These are phyloP conservation scores for Francoa sonchifolia DNA, from an alignment of 441 rosid genomes.

Conservation along the genomic window DNA sequence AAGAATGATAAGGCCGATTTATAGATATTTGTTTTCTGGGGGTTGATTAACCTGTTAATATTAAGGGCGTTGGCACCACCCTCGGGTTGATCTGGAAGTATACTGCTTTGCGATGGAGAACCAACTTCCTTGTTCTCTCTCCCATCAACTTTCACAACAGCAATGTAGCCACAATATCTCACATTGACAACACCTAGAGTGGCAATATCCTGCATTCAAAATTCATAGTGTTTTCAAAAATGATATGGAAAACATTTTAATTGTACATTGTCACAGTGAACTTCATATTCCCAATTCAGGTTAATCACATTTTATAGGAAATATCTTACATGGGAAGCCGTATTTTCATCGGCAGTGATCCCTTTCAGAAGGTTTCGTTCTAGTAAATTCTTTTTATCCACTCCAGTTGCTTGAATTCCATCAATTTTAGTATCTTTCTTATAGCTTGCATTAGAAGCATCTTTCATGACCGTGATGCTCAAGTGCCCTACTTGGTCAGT, in stretches of 20 bases:
- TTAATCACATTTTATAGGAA: slow-evolving; percentile 8
- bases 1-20: too few relatives aligned
- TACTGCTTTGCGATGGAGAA: slow-evolving; percentile 30
- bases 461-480: slow-evolving; percentile 41
- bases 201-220: slow-evolving; percentile 62
- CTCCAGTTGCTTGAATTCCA: slow-evolving; percentile 45
- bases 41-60: slow-evolving; percentile 44
- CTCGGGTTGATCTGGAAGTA: slow-evolving; percentile 46
- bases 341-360: slow-evolving; percentile 79
- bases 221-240: too few relatives aligned
- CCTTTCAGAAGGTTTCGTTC: slow-evolving; percentile 66
- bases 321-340: slow-evolving; percentile 64
- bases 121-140: slow-evolving; percentile 28
- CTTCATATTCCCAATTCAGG: background rate
- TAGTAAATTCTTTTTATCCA: slow-evolving; percentile 42
- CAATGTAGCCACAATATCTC: slow-evolving; percentile 59
- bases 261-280: too few relatives aligned
- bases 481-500: slow-evolving; percentile 43
- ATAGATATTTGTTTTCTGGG: background rate
- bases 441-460: slow-evolving; percentile 50
- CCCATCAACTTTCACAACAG: slow-evolving; percentile 46
- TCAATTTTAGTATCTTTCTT: slow-evolving; percentile 60
- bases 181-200: slow-evolving; percentile 65
- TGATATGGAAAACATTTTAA: slow-evolving; percentile 17
- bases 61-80: slow-evolving; percentile 74